Conservation (phyloP, 75 land plant species). For the Azolla pinnata region DNA sequence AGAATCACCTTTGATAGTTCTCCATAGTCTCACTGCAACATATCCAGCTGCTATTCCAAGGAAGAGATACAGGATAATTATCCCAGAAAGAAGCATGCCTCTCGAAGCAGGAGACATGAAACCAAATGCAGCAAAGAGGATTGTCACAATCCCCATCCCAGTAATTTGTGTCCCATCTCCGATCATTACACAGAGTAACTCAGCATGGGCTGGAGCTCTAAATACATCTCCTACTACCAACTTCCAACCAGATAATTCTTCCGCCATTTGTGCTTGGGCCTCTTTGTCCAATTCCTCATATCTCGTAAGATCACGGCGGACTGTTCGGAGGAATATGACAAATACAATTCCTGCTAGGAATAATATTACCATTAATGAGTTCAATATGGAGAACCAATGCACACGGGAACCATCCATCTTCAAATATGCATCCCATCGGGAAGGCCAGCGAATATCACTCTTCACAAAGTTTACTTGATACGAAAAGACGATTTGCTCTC, state of each 20-base stretch:
- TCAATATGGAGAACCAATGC: conserved; percentile 25
- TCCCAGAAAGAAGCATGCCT: conserved; percentile 49
- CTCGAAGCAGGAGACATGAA: conserved; percentile 62
- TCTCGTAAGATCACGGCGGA: conserved; percentile 15
- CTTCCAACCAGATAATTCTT: conserved; percentile 63
- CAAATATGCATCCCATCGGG: conserved; percentile 30
- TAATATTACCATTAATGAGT: conserved; percentile 15
- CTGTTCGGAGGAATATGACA: conserved; percentile 14
- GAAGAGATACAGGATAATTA: conserved; percentile 48
- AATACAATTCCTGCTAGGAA: conserved; percentile 16
- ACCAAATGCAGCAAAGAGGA: conserved; percentile 54
- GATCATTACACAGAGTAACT: conserved; percentile 45
- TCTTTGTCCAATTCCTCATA: conserved; percentile 47
- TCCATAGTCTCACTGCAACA: conserved; percentile 48
- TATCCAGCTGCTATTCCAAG: conserved; percentile 53
- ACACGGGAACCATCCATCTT: conserved; percentile 25
- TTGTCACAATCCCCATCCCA: conserved; percentile 53
- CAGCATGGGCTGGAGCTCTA: conserved; percentile 32
- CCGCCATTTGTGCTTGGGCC: conserved; percentile 55
- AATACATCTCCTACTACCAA: conserved; percentile 59
- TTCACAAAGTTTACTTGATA: conserved; percentile 21
- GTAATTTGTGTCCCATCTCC: conserved; percentile 52
- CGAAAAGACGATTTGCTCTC: conserved; percentile 7
- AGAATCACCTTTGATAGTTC: conserved; percentile 36
- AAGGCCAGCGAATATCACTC: conserved; percentile 25